These are phyloP conservation scores for Trichocladium antarcticum DNA, from an alignment of 495 filamentous ascomycete genomes.

Conservation along the genomic window DNA sequence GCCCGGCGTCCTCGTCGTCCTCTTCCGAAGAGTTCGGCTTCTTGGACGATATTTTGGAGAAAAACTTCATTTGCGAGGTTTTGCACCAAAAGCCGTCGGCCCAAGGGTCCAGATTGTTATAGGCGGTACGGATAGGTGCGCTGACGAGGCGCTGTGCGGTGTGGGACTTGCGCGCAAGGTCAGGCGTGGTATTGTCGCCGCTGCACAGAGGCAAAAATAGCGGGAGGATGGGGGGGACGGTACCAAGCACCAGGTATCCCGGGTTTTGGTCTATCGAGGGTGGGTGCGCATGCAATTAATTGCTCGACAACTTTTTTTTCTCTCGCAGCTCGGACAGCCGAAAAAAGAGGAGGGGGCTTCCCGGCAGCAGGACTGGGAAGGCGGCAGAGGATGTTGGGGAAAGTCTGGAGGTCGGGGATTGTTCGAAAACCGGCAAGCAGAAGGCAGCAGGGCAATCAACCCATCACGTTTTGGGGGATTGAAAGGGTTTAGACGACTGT, in stretches of 20 bases:
- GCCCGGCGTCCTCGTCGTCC: conserved; percentile 33
- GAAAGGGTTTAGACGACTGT: conserved; percentile 27
- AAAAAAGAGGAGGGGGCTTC: conserved; percentile 3
- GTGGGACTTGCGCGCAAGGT: conserved; percentile 25
- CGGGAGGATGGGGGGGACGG: conserved; percentile 9
- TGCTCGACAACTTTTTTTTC: conserved; percentile 5
- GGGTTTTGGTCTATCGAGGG: not conserved
- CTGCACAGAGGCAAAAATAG: conserved; percentile 23
- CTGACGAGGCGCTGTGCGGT: conserved; percentile 12
- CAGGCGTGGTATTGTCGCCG: conserved; percentile 24
- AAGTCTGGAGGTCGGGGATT: conserved; percentile 13
- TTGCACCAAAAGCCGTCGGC: conserved; percentile 13
- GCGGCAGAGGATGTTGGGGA: not conserved
- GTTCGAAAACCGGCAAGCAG: conserved; percentile 9
- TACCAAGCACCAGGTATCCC: conserved; percentile 17
- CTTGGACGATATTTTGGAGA: conserved; percentile 43
- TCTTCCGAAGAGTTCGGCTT: conserved; percentile 38
- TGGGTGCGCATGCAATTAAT: conserved; percentile 13
- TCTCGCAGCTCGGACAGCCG: not conserved
- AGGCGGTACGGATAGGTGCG: conserved; percentile 18
- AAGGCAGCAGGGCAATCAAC: conserved; percentile 13
- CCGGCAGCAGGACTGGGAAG: conserved; percentile 1
- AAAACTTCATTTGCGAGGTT: conserved; percentile 42
- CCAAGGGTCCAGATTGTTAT: conserved; percentile 18
- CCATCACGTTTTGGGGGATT: conserved; percentile 13